Conservation (phyloP, 129 eudicot genomes). For the Flaveria robusta region DNA sequence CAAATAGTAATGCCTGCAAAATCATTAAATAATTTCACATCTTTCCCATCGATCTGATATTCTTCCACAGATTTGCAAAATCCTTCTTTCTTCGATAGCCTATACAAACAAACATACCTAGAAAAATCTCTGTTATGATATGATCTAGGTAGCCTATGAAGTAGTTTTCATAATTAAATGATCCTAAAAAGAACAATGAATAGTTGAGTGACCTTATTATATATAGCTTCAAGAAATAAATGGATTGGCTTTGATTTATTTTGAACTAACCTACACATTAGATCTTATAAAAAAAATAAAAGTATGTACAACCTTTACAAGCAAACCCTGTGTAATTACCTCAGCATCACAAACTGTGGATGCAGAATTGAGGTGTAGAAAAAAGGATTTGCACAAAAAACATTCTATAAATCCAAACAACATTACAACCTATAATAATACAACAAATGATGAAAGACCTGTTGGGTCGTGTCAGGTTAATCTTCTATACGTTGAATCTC, state of each 20-base stretch:
- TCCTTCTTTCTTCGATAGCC: no score
- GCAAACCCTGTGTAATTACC: constrained; percentile 16
- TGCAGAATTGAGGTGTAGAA: constrained; percentile 2
- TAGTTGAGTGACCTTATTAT: no score
- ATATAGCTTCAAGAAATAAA: no score
- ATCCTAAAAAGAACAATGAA: no score
- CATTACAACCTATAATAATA: constrained; percentile 13
- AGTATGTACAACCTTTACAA: constrained; percentile 27
- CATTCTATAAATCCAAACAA: background rate
- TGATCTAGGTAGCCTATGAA: no score
- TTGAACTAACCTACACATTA: background rate
- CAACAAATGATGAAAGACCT: background rate
- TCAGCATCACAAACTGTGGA: background rate
- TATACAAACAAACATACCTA: no score
- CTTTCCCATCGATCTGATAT: no score
- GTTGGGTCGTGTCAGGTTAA: constrained; percentile 21
- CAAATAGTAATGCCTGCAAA: no score
- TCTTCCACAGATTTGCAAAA: no score
- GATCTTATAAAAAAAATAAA: background rate
- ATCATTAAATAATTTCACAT: no score
- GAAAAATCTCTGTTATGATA: no score
- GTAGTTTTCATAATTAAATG: no score
- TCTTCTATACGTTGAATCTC: constrained; percentile 78
- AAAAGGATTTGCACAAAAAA: constrained; percentile 26
- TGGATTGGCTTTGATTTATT: background rate